Conservation (phyloP, 305 asterid genomes). For the Fraxinus sp. region DNA sequence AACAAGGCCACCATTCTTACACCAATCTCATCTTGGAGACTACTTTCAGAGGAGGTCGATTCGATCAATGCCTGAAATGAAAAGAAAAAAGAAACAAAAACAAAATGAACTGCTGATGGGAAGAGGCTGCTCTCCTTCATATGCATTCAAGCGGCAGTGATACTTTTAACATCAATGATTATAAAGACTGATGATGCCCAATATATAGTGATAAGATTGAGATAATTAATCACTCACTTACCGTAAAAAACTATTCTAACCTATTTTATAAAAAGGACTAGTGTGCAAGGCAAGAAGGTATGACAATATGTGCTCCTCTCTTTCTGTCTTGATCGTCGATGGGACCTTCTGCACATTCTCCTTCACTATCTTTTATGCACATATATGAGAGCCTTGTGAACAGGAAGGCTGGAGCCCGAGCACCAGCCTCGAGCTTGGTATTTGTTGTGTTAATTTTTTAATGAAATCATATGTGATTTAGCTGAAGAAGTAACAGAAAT, state of each 20-base stretch:
- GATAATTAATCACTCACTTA: neutral
- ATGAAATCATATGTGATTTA: neutral
- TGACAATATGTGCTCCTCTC: neutral
- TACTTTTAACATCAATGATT: neutral
- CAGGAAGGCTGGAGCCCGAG: neutral
- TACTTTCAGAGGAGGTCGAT: constrained; percentile 63
- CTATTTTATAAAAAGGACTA: neutral
- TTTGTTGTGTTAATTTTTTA: neutral
- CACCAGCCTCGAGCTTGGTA: neutral
- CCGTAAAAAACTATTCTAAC: neutral
- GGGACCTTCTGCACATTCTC: neutral
- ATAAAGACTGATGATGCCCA: neutral
- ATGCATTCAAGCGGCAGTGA: neutral
- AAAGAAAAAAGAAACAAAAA: constrained; percentile 21
- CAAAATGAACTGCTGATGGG: neutral
- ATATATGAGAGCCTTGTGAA: neutral
- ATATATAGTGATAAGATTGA: neutral
- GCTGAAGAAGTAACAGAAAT: neutral
- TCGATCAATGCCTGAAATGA: constrained; percentile 79
- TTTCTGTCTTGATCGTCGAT: neutral
- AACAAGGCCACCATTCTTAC: constrained; percentile 88
- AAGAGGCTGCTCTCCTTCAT: constrained; percentile 2
- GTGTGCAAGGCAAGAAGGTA: neutral
- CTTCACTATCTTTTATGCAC: neutral
- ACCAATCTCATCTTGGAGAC: constrained; percentile 81